Base-by-base conservation (phyloP, 2,329 filamentous ascomycete species). In the Fusarium tupiense region DNA sequence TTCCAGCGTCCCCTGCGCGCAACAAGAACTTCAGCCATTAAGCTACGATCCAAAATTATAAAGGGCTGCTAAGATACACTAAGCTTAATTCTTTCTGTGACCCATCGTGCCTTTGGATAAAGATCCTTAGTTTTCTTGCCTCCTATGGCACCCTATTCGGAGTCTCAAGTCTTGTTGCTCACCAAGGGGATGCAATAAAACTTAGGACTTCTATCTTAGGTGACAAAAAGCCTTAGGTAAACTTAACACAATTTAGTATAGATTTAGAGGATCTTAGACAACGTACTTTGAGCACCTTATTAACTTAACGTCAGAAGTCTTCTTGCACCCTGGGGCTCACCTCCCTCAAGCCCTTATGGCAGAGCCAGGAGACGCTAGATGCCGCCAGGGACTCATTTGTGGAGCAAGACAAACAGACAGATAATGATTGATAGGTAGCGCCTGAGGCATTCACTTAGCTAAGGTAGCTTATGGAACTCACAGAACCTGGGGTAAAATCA, bases 401-500 rank as follows among this genome's bases (percentile, higher is more conserved):
- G 54, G 54, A 47, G 40, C 10, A 33, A 22, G 40, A 24, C 22
- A 35, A 14, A 24, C 35, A 19, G 16, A 19, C 17, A 37, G 29
- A 29, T 26, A 20, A 29, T 24, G 47, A 24, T 22, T 35, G 53
- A 41, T 35, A 31, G 31, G 31, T 31, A 24, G 31, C 20, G 67
- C 67, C 67, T 70, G 60, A 70, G 67, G 67, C 67, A 71, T 8
- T 22, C n/a, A 14, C 13, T 46, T 37, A n/a, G 17, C 37, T 35
- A 26, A 43, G 41, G 41, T 43, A 20, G 26, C 26, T 35, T 9
- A 31, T 40, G 19, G 29, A 40, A 50, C 46, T 43, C 31, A n/a
- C 12, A 49, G 40, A 71, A 61, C 41, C 72, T 54, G 67, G 67
- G 72, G 72, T 62, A 74, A 66, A 26, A 41, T 47, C 54, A 50